Evolutionary conservation across 306 rosid genomes (phyloP), one percentile per base, ranked within the genome.

Genomic region (Citrullus colocynthis): DNA sequence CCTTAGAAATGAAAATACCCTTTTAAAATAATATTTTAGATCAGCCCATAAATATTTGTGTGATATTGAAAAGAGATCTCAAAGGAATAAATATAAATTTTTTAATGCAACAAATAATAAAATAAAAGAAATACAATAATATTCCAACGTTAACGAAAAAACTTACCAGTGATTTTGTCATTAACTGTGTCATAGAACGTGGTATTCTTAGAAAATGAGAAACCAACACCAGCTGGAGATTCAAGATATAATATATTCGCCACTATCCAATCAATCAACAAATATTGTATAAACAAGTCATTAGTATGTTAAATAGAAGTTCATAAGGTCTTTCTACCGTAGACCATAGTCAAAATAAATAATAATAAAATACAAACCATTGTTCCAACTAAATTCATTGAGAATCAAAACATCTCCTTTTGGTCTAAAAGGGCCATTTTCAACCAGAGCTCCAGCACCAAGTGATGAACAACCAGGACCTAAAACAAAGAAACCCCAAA

Each of bases 381-480:
- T 85, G 78, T 91, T 89, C 95, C 95, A 91, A 66, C 93, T 89
- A 39, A 81, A 87, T 45, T 83, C 78, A 83, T 91, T 89, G 44
- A 44, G 87, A 42, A 83, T 41, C 76, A 91, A 88, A 67, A 81
- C 80, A 45, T 81, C 82, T 58, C 79, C 85, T 79, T 88, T 85
- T 10, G 93, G 90, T 77, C 78, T 86, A 58, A 89, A 91, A 60
- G 96, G 96, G 9, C 96, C 93, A 79, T 91, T 91, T 80, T 91
- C 97, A 21, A 75, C 64, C 49, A 91, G 87, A 75, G 94, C 94
- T 80, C 97, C 94, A 65, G 80, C 86, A 39, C 97, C 97, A 75
- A 91, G 52, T 30, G 97, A 91, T 60, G 95, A 91, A 87, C 97
- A 91, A 14, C 91, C 97, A 80, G 97, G 97, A 79, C 97, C 93